These are phyloP conservation scores for Fusarium sublunatum DNA, from an alignment of 2,329 filamentous ascomycete genomes.

Conservation along the genomic window DNA sequence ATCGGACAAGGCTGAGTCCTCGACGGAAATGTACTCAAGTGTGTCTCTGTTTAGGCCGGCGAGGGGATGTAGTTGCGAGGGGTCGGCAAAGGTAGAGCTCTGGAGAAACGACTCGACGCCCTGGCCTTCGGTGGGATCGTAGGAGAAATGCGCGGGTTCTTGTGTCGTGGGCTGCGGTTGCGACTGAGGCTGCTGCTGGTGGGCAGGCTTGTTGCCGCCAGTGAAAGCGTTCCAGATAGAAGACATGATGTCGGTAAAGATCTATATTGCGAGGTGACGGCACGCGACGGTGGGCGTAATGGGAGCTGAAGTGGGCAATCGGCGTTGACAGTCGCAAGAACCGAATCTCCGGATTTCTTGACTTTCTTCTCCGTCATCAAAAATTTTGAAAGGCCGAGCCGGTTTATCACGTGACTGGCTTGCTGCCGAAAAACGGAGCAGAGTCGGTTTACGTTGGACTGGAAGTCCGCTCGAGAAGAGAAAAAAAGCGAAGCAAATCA, in stretches of 20 bases:
- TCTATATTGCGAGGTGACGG: constrained; percentile 26
- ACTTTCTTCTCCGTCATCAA: too few species aligned
- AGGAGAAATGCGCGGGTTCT: constrained; percentile 65
- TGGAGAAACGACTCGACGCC: constrained; percentile 90
- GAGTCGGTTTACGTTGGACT: too few species aligned
- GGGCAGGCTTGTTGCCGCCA: constrained; percentile 64
- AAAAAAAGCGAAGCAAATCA: too few species aligned
- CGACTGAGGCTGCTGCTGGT: constrained; percentile 56
- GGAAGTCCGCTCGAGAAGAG: too few species aligned
- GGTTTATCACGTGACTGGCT: too few species aligned
- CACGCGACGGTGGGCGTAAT: constrained; percentile 32
- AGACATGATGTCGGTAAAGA: constrained; percentile 57
- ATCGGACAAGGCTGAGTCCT: constrained; percentile 89
- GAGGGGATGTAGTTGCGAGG: constrained; percentile 89
- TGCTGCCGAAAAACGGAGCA: too few species aligned
- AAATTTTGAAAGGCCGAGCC: too few species aligned
- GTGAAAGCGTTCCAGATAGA: constrained; percentile 71
- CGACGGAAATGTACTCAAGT: constrained; percentile 93
- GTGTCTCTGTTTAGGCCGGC: constrained; percentile 92
- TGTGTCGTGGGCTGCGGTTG: constrained; percentile 54
- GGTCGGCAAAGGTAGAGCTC: constrained; percentile 81
- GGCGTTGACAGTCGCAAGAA: constrained; percentile 41
- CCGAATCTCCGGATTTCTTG: too few species aligned
- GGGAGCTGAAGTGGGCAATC: constrained; percentile 27
- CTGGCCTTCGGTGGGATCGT: constrained; percentile 78